phyloP scores from a whole-genome alignment of 202 grass and related monocot genomes.

The Zoysia matrella region DNA sequence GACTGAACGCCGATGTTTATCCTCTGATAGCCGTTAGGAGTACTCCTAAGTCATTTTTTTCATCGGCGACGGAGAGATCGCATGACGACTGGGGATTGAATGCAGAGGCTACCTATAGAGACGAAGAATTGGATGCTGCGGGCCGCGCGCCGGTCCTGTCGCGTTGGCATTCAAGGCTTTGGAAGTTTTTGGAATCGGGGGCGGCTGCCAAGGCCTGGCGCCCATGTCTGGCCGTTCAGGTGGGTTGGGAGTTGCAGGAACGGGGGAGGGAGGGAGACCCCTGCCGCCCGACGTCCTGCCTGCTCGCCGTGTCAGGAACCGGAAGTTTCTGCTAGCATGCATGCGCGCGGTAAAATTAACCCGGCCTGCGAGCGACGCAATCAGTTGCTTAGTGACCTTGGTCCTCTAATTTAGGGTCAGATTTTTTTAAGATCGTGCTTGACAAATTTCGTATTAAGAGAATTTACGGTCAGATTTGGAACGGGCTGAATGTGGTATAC shows the following conservation, averaged over 20 bases:
- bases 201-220: conserved; percentile 18
- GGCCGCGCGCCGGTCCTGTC: conserved; percentile 22
- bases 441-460: no score
- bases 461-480: no score
- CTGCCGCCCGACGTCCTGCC: background rate
- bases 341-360: background rate
- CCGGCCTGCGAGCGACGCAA: no score
- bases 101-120: background rate
- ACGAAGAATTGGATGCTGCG: background rate
- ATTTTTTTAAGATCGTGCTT: no score
- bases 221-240: conserved; percentile 15
- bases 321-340: conserved; percentile 35
- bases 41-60: no score
- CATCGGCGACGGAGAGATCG: background rate
- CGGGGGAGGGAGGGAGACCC: background rate
- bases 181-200: conserved; percentile 23
- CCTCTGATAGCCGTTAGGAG: no score
- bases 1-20: conserved; percentile 4
- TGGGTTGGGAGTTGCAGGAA: conserved; percentile 6
- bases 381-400: no score
- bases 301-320: conserved; percentile 27
- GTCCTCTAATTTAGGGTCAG: no score
- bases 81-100: conserved; percentile 9
- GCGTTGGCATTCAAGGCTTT: conserved; percentile 37
- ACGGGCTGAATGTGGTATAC: no score